phyloP scores from a whole-genome alignment of 306 rosid species.

The Corylus heterophylla region DNA sequence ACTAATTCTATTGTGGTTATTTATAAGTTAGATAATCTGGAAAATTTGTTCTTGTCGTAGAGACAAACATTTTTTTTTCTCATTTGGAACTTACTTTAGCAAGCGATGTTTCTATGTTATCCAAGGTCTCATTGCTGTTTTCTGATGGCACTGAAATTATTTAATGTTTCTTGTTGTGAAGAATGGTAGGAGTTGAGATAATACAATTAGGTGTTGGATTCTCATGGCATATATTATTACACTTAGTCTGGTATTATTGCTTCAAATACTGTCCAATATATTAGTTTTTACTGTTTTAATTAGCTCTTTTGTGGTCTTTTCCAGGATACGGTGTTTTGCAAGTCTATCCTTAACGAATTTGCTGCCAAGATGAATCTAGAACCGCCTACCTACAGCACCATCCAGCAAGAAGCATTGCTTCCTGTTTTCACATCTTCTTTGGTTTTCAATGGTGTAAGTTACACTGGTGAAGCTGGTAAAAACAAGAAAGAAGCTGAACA shows the following conservation, averaged over 20 bases:
- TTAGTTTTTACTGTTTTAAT: neutral
- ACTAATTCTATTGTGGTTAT: neutral
- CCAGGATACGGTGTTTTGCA: constrained; percentile 46
- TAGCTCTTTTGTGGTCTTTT: constrained; percentile 4
- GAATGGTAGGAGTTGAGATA: neutral
- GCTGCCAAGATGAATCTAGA: constrained; percentile 43
- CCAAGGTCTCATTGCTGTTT: neutral
- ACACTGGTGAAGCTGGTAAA: constrained; percentile 35
- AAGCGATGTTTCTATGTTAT: neutral
- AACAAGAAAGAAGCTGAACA: constrained; percentile 67
- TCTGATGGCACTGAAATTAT: neutral
- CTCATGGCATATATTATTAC: neutral
- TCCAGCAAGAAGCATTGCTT: constrained; percentile 19
- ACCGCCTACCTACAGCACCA: constrained; percentile 42
- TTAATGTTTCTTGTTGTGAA: neutral
- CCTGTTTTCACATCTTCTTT: constrained; percentile 43
- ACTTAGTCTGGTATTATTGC: constrained; percentile 1
- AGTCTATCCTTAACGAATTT: constrained; percentile 53
- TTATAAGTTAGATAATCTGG: neutral
- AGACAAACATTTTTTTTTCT: neutral
- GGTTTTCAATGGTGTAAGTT: constrained; percentile 45
- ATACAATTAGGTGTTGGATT: neutral
- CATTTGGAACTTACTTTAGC: neutral
- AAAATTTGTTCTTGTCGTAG: neutral
- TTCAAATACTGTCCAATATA: neutral